phyloP scores from a whole-genome alignment of 2,329 filamentous ascomycete genomes.

The Cercospora canescens region DNA sequence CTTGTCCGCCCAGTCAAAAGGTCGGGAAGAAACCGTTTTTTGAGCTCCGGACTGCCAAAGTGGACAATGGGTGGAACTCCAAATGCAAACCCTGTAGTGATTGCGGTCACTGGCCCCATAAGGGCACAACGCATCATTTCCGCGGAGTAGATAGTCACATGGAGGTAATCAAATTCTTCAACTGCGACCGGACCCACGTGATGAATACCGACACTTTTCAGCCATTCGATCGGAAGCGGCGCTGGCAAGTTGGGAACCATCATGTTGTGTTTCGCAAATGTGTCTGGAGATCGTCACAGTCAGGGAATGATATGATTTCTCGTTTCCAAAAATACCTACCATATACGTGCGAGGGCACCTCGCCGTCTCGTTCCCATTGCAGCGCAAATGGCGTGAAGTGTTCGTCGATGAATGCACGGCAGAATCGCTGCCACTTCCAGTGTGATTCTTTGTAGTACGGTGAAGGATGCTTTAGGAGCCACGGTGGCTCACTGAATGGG shows the following conservation, averaged over 20 bases:
- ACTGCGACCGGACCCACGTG: conserved; percentile 69
- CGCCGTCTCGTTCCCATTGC: conserved; percentile 62
- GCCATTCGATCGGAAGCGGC: conserved; percentile 76
- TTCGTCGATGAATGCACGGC: conserved; percentile 70
- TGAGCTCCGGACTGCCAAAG: conserved; percentile 43
- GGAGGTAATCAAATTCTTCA: conserved; percentile 83
- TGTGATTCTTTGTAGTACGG: conserved; percentile 81
- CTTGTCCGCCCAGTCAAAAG: conserved; percentile 79
- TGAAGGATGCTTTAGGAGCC: conserved; percentile 75
- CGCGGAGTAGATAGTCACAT: conserved; percentile 73
- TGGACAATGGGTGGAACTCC: conserved; percentile 34
- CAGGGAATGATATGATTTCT: background rate
- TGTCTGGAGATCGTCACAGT: conserved; percentile 49
- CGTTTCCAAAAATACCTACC: background rate
- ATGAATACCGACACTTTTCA: conserved; percentile 71
- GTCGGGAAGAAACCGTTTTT: conserved; percentile 67
- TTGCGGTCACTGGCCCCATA: conserved; percentile 85
- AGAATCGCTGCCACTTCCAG: conserved; percentile 63
- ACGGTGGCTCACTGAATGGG: conserved; percentile 67
- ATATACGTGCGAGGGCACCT: background rate
- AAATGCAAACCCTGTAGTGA: conserved; percentile 42
- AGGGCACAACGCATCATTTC: conserved; percentile 70
- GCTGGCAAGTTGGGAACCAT: conserved; percentile 69
- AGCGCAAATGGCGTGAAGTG: conserved; percentile 73
- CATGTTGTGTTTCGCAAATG: conserved; percentile 71